phyloP scores from a whole-genome alignment of 192 early-diverging fungal genomes.

The Umbelopsis ramanniana region DNA sequence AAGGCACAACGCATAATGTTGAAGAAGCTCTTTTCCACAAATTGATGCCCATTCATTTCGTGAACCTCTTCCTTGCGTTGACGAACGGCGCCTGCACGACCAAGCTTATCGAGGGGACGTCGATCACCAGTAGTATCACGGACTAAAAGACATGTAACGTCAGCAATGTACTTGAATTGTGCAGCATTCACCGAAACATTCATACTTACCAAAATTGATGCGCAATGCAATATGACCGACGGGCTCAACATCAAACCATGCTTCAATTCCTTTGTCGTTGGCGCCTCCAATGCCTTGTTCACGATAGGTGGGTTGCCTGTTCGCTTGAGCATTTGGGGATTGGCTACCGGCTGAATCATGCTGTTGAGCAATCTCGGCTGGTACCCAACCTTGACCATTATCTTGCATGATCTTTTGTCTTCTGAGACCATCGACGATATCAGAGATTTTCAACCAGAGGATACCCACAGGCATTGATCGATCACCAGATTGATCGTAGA shows the following conservation, averaged over 20 bases:
- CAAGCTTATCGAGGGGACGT: constrained; percentile 60
- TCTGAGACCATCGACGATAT: constrained; percentile 87
- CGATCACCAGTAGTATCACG: constrained; percentile 56
- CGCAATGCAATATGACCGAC: constrained; percentile 86
- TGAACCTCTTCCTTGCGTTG: constrained; percentile 82
- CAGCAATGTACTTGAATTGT: background rate
- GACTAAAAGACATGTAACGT: constrained; percentile 36
- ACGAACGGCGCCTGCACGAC: constrained; percentile 79
- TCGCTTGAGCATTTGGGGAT: background rate
- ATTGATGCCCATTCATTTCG: constrained; percentile 94
- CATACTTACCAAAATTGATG: constrained; percentile 78
- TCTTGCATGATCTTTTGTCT: constrained; percentile 71
- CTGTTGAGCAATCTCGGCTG: constrained; percentile 42
- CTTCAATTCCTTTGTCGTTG: constrained; percentile 63
- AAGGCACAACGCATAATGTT: constrained; percentile 98
- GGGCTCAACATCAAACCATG: constrained; percentile 94
- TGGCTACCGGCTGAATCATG: background rate
- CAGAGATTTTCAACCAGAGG: constrained; percentile 92
- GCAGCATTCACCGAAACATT: background rate
- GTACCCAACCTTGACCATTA: constrained; percentile 56
- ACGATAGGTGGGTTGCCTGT: background rate
- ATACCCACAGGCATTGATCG: constrained; percentile 79
- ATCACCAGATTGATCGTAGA: constrained; percentile 83
- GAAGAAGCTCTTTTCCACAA: constrained; percentile 88
- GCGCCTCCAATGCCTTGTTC: background rate